Evolutionary conservation across 106 monocot genomes (phyloP), one percentile per base, ranked within the genome.

Genomic region (Triglochin maritima): DNA sequence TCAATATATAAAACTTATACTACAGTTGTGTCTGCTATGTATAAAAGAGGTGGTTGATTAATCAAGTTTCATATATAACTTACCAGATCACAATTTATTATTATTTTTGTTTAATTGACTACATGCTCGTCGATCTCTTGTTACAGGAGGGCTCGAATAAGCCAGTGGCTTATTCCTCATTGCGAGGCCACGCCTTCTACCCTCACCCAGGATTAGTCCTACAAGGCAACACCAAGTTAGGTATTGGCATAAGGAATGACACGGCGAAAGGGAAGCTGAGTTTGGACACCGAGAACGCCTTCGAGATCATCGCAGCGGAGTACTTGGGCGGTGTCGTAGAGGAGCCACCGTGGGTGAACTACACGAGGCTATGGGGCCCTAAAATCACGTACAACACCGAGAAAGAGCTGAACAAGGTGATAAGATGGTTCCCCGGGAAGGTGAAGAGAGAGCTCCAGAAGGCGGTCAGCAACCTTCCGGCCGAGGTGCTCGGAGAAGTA

Each of bases 131-230:
- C 41, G 29, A 61, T 46, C 63, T 47, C 47, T 46, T 3, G 44
- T 12, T 47, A 50, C 29, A 6, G 70, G 66, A 3, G 47, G 76
- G 47, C 2, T 69, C 71, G 47, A 87, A 87, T 78, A 81, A 76
- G 68, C 76, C 80, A 3, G 79, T 74, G 51, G 77, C 74, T 0
- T 95, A 90, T 49, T 51, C 87, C 2, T 87, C 87, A 3, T 54
- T 87, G 68, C 60, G 82, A 14, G 87, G 94, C 17, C 94, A 95
- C 60, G 90, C 90, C 7, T 61, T 80, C 41, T 95, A 87, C 63
- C 55, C 81, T 4, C 72, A 68, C 60, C 63, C 81, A 3, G 90
- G 90, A 17, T 42, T 85, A 5, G 87, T 83, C 41, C 57, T 95
- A 52, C 83, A 90, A 55, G 94, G 90, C 44, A 50, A 71, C 44